A percentile compares a stretch with the other conserved stretches of the same genome.
Conservation (phyloP, 768 basidiomycete genomes). For the Leucocoprinus leucothites region DNA sequence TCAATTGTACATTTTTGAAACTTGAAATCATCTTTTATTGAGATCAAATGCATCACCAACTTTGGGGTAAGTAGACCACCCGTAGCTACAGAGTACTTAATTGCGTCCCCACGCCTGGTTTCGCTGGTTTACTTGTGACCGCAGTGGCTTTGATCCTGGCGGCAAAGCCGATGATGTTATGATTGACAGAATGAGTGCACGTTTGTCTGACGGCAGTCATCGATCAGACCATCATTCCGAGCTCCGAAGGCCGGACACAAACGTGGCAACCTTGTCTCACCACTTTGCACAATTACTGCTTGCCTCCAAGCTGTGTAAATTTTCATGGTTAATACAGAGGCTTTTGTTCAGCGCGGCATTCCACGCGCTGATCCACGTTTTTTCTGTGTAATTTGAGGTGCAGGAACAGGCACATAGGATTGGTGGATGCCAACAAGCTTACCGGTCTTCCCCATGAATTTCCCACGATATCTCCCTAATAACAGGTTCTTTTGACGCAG, state of each 20-base stretch:
- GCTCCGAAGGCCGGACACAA: neutral
- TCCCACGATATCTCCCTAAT: constrained; percentile 19
- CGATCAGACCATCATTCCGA: neutral
- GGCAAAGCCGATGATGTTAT: too few species aligned
- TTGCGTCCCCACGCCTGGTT: too few species aligned
- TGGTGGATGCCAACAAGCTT: neutral
- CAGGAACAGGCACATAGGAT: neutral
- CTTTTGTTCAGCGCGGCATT: neutral
- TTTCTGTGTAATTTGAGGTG: neutral
- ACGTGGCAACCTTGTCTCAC: neutral
- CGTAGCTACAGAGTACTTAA: too few species aligned
- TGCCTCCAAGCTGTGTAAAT: neutral
- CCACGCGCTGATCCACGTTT: neutral
- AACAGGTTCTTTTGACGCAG: constrained; percentile 1
- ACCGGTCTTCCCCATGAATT: constrained; percentile 16
- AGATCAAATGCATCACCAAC: too few species aligned
- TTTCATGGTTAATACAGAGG: too few species aligned
- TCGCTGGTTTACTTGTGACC: too few species aligned
- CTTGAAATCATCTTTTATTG: too few species aligned
- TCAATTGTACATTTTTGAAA: too few species aligned
- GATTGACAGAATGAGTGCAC: too few species aligned
- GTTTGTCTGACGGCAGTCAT: too few species aligned
- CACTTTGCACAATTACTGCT: neutral
- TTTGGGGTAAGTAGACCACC: too few species aligned
- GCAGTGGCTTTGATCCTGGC: too few species aligned